These are phyloP conservation scores for Hyphopichia khmerensis DNA, from an alignment of 1,139 yeast genomes.

Conservation along the genomic window DNA sequence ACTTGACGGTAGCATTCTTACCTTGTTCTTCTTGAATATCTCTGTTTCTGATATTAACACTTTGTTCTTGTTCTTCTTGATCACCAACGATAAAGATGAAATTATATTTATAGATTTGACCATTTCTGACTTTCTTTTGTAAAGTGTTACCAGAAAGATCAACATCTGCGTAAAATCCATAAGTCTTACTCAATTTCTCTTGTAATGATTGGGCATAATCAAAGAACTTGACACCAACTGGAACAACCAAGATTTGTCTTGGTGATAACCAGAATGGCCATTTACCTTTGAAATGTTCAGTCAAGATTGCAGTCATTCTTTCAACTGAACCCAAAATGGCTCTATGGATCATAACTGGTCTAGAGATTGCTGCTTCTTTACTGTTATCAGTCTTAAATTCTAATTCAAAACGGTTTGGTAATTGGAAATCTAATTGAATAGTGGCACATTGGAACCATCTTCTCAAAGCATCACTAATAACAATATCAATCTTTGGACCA, in stretches of 20 bases:
- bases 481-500: constrained; percentile 96
- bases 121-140: constrained; percentile 95
- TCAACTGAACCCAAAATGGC: constrained; percentile 97
- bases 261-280: constrained; percentile 99
- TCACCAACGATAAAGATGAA: constrained; percentile 96
- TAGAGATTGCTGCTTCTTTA: constrained; percentile 35
- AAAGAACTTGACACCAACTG: constrained; percentile 89
- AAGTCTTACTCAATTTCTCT: constrained; percentile 57
- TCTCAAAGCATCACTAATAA: constrained; percentile 85
- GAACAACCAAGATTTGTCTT: constrained; percentile 91
- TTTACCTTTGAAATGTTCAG: constrained; percentile 95
- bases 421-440: constrained; percentile 95
- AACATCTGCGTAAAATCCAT: constrained; percentile 85
- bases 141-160: constrained; percentile 92
- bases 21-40: constrained; percentile 82
- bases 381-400: constrained; percentile 76
- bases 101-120: constrained; percentile 89
- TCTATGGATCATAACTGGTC: constrained; percentile 99
- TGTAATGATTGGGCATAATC: constrained; percentile 84
- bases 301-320: constrained; percentile 96
- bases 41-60: constrained; percentile 92
- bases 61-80: constrained; percentile 72
- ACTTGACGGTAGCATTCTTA: constrained; percentile 77
- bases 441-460: constrained; percentile 99
- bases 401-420: constrained; percentile 87